Percentiles rank a stretch among this genome's conserved stretches.
Conservation (phyloP, 2,329 filamentous ascomycete genomes). For the Penicillium freii region DNA sequence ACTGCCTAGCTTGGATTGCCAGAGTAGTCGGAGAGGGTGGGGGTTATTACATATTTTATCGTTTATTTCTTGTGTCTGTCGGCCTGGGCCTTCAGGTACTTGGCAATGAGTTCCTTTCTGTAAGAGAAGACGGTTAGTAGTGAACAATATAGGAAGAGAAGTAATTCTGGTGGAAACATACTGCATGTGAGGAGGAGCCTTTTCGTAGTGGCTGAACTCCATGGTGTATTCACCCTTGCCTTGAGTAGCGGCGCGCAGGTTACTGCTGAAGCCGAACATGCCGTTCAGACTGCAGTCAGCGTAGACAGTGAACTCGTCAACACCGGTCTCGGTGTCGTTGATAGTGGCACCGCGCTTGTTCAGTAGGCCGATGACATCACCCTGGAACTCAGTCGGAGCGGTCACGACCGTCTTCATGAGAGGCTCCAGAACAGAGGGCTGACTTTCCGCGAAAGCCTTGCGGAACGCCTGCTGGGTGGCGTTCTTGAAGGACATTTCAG, state of each 20-base stretch:
- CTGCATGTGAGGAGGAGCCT: constrained; percentile 86
- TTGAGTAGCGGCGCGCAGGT: constrained; percentile 88
- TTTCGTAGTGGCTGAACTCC: constrained; percentile 96
- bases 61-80: constrained; percentile 62
- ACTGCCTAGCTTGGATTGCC: constrained; percentile 2
- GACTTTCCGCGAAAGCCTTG: constrained; percentile 80
- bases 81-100: constrained; percentile 65
- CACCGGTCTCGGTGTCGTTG: constrained; percentile 88
- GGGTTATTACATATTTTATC: constrained; percentile 11
- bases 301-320: constrained; percentile 88
- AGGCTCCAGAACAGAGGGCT: constrained; percentile 85
- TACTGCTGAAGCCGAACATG: constrained; percentile 96
- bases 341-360: constrained; percentile 97
- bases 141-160: background rate
- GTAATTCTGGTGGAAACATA: constrained; percentile 49
- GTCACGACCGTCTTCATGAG: constrained; percentile 98
- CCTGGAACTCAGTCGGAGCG: constrained; percentile 95
- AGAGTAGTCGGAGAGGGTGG: constrained; percentile 6
- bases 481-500: constrained; percentile 91
- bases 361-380: constrained; percentile 87
- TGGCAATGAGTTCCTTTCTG: constrained; percentile 64
- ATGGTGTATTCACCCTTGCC: constrained; percentile 98
- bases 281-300: constrained; percentile 91
- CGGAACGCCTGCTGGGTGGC: constrained; percentile 96
- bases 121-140: constrained; percentile 14